Evolutionary conservation across 2,329 filamentous ascomycete species (phyloP).

Genomic region (Sclerotinia glacialis): DNA sequence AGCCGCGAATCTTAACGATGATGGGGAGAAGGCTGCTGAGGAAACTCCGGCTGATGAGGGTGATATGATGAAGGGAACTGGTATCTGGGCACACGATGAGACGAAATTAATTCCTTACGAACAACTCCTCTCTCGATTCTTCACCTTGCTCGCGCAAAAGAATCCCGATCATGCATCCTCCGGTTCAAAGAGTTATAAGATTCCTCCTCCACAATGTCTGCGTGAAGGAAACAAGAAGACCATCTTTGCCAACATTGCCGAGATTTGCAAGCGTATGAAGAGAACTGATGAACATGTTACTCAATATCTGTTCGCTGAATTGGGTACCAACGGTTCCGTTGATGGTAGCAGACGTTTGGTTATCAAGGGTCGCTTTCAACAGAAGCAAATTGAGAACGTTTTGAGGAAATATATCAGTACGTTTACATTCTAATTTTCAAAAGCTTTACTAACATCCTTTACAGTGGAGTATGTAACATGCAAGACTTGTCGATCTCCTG

Average conservation of each 20-base stretch:
- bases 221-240: conserved; percentile 99
- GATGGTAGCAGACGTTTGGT: conserved; percentile 90
- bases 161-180: conserved; percentile 92
- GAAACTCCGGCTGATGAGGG: conserved; percentile 34
- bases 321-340: conserved; percentile 95
- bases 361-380: conserved; percentile 99
- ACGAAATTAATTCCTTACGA: conserved; percentile 69
- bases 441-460: conserved; percentile 29
- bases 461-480: conserved; percentile 91
- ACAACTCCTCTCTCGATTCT: conserved; percentile 86
- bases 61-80: conserved; percentile 41
- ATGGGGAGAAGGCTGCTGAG: conserved; percentile 29
- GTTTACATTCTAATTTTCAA: conserved; percentile 43
- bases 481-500: conserved; percentile 94
- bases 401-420: conserved; percentile 90
- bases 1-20: conserved; percentile 38
- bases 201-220: conserved; percentile 95
- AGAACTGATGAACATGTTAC: conserved; percentile 96
- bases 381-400: conserved; percentile 98
- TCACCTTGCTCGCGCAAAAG: conserved; percentile 88
- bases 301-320: conserved; percentile 93
- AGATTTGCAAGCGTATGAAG: conserved; percentile 99
- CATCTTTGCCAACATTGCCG: conserved; percentile 97
- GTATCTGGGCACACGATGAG: conserved; percentile 42
- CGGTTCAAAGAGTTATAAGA: conserved; percentile 96